Conservation (phyloP, 2,329 filamentous ascomycete genomes). For the Falciphora oryzae region DNA sequence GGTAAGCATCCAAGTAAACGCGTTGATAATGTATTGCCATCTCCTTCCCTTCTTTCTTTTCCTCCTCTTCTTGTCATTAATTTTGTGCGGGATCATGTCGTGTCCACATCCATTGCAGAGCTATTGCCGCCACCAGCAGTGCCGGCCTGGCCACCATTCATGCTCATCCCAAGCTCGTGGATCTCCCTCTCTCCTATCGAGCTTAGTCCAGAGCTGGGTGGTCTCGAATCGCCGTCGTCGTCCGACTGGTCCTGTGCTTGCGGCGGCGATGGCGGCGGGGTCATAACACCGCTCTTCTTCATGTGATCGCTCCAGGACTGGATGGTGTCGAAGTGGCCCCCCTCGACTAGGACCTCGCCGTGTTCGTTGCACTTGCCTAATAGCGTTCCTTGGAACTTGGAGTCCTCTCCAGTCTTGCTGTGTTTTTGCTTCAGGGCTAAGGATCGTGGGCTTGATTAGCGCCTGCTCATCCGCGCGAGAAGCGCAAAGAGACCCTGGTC, state of each 20-base stretch:
- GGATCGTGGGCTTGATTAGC: not conserved
- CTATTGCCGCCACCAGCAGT: not conserved
- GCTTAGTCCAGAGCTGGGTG: conserved; percentile 50
- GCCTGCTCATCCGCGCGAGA: not conserved
- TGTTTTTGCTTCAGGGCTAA: conserved; percentile 85
- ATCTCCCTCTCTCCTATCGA: conserved; percentile 46
- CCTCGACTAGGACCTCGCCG: conserved; percentile 70
- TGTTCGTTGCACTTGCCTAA: conserved; percentile 70
- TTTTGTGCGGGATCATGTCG: not conserved
- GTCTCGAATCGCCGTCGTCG: conserved; percentile 32
- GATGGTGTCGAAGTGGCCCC: conserved; percentile 62
- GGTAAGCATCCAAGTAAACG: not conserved
- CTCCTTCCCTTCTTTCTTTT: not conserved
- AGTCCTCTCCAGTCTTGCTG: conserved; percentile 81
- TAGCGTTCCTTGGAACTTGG: conserved; percentile 77
- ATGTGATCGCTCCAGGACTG: conserved; percentile 55
- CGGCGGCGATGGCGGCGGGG: conserved; percentile 11
- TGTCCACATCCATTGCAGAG: not conserved
- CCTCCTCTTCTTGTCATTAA: not conserved
- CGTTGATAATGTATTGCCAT: not conserved
- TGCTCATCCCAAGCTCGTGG: conserved; percentile 23
- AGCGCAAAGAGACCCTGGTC: not conserved
- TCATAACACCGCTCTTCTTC: conserved; percentile 20
- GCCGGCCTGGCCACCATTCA: not conserved
- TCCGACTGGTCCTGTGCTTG: conserved; percentile 16